A percentile compares a stretch with the other conserved stretches of the same genome.
These are phyloP conservation scores for Penicillium tannophilum DNA, from an alignment of 495 filamentous ascomycete genomes.

Conservation along the genomic window DNA sequence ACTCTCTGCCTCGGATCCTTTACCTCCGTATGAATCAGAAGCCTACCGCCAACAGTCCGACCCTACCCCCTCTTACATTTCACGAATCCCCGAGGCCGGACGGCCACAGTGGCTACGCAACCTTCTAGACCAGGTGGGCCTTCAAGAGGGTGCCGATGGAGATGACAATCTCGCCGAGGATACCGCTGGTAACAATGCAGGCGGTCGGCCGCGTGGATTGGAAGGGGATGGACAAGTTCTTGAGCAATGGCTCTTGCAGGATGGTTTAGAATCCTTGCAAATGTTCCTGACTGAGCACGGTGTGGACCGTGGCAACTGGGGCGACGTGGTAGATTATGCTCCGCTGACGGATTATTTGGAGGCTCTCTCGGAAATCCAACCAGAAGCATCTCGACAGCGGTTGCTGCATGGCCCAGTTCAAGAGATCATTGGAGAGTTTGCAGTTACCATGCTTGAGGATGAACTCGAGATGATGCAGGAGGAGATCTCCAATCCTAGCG, in stretches of 20 bases:
- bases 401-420: slow-evolving; percentile 38
- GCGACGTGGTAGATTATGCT: slow-evolving; percentile 37
- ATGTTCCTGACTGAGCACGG: slow-evolving; percentile 45
- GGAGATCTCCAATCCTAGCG: slow-evolving; percentile 21
- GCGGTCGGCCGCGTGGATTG: slow-evolving; percentile 22
- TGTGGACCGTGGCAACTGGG: slow-evolving; percentile 50
- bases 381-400: slow-evolving; percentile 27
- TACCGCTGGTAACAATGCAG: not conserved
- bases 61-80: slow-evolving; percentile 39
- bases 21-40: slow-evolving; percentile 48
- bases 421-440: slow-evolving; percentile 42
- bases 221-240: slow-evolving; percentile 36
- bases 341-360: slow-evolving; percentile 44
- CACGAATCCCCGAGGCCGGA: slow-evolving; percentile 35
- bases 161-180: not conserved
- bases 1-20: slow-evolving; percentile 48
- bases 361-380: slow-evolving; percentile 32
- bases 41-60: slow-evolving; percentile 44
- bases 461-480: slow-evolving; percentile 39
- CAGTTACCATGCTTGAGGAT: slow-evolving; percentile 44
- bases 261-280: slow-evolving; percentile 38
- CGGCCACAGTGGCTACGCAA: slow-evolving; percentile 47
- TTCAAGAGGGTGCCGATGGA: slow-evolving; percentile 8
- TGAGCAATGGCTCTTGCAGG: slow-evolving; percentile 40
- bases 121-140: slow-evolving; percentile 39